Evolutionary conservation across 2,329 filamentous ascomycete genomes (phyloP).

Genomic region (Trichoderma pleuroti): DNA sequence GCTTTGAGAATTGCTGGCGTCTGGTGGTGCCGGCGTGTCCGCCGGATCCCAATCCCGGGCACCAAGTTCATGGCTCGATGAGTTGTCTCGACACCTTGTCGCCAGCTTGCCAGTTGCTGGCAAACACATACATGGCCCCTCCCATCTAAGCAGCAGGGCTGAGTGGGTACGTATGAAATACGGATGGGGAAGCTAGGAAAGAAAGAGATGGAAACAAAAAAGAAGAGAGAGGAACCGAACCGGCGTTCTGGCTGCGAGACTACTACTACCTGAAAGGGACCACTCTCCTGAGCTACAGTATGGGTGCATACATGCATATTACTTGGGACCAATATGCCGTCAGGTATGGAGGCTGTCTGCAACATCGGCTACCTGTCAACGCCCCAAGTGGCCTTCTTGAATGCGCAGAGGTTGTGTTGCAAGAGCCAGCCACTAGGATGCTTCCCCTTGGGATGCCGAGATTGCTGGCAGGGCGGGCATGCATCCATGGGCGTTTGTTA

Average conservation of each 20-base stretch:
- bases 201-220: not conserved
- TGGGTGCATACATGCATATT: constrained; percentile 2
- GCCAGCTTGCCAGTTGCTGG: constrained; percentile 10
- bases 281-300: not conserved
- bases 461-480: constrained; percentile 14
- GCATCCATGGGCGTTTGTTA: not conserved
- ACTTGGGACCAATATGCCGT: not conserved
- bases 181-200: not conserved
- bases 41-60: constrained; percentile 8
- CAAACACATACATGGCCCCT: constrained; percentile 16
- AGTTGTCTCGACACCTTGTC: constrained; percentile 19
- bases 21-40: constrained; percentile 5
- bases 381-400: not conserved
- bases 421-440: constrained; percentile 11
- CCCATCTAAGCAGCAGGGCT: constrained; percentile 14
- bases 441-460: not conserved
- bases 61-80: constrained; percentile 10
- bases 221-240: not conserved
- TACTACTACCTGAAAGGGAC: not conserved
- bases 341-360: not conserved
- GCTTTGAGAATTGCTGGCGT: not conserved
- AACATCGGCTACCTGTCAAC: not conserved
- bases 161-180: constrained; percentile 10
- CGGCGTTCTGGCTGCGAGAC: not conserved
- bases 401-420: not conserved